Percentiles rank a stretch among this genome's conserved stretches.
Evolutionary conservation across 2,329 filamentous ascomycete species (phyloP).

Genomic region (Pseudocercospora fijiensis): DNA sequence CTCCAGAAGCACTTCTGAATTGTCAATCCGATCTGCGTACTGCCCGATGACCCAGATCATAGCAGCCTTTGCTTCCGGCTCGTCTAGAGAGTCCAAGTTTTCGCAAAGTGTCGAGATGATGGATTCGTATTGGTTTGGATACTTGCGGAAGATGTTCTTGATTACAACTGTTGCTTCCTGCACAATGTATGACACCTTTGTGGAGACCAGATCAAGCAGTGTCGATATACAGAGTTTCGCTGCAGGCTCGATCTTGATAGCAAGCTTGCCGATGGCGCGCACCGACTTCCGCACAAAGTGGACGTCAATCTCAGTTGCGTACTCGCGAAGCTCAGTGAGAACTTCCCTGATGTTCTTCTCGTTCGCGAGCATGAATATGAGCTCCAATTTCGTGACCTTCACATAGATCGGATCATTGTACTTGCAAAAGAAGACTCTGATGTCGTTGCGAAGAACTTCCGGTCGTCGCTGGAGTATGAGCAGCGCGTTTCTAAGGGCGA

Average conservation of each 20-base stretch:
- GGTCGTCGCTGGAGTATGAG: conserved; percentile 90
- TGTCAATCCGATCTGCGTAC: conserved; percentile 96
- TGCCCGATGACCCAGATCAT: conserved; percentile 99
- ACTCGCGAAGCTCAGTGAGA: conserved; percentile 86
- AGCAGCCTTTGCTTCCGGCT: conserved; percentile 95
- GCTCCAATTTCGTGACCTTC: conserved; percentile 96
- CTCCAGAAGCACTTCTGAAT: conserved; percentile 87
- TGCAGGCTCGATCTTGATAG: conserved; percentile 97
- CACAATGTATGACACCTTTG: conserved; percentile 98
- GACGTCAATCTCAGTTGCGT: conserved; percentile 97
- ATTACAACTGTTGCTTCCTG: conserved; percentile 99
- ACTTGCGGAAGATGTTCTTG: conserved; percentile 98
- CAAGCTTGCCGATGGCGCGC: conserved; percentile 92
- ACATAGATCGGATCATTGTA: conserved; percentile 99
- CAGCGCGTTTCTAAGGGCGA: conserved; percentile 88
- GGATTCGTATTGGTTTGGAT: conserved; percentile 96
- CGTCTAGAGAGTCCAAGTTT: conserved; percentile 92
- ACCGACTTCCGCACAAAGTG: conserved; percentile 98
- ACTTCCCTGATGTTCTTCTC: conserved; percentile 96
- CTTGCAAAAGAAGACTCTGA: conserved; percentile 99
- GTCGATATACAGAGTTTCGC: conserved; percentile 89
- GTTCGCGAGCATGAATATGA: conserved; percentile 98
- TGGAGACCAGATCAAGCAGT: conserved; percentile 86
- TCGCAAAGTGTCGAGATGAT: conserved; percentile 96
- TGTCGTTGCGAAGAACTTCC: conserved; percentile 92